Evolutionary conservation across 176 grass and related monocot species (phyloP).

Genomic region (Aegilops speltoides): DNA sequence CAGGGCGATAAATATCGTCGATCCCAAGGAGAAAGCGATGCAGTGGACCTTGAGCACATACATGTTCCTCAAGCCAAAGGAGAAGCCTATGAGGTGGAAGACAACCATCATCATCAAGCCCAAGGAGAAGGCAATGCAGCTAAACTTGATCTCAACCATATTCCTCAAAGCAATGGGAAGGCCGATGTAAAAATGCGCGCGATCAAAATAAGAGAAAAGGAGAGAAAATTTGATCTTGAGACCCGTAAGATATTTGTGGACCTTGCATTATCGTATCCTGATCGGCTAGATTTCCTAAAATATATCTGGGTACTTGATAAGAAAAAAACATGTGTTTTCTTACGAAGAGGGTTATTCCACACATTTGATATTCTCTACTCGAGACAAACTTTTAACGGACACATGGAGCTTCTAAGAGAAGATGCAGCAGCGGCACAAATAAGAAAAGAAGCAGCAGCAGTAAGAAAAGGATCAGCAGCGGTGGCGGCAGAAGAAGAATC

Average conservation of each 20-base stretch:
- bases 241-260: neutral
- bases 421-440: too few relatives aligned
- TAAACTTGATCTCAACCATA: too few relatives aligned
- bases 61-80: too few relatives aligned
- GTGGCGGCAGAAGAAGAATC: too few relatives aligned
- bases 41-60: too few relatives aligned
- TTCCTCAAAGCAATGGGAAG: neutral
- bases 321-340: fast-evolving
- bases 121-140: too few relatives aligned
- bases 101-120: too few relatives aligned
- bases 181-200: neutral
- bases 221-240: neutral
- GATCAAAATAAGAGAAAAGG: neutral
- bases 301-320: neutral
- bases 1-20: neutral
- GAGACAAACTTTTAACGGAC: neutral
- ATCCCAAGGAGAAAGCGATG: neutral
- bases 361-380: neutral
- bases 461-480: too few relatives aligned
- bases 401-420: too few relatives aligned
- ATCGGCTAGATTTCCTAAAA: neutral
- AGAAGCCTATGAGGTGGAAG: too few relatives aligned
- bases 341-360: neutral
- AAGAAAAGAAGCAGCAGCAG: too few relatives aligned
- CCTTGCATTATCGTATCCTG: neutral